Base-by-base conservation (phyloP, 768 basidiomycete species). In the Clitopilus passeckerianus region DNA sequence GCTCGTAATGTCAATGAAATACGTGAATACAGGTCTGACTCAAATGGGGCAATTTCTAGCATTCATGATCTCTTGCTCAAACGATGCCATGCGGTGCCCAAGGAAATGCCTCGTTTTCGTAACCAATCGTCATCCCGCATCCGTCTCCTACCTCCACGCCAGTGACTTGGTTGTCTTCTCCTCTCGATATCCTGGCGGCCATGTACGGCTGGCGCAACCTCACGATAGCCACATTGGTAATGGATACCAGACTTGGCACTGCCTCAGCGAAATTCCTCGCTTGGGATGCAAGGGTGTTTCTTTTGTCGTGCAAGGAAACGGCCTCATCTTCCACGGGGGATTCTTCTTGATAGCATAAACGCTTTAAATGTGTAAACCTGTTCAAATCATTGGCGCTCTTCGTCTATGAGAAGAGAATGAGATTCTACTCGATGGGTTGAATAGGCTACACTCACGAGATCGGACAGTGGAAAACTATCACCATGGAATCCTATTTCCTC, bases 401-500 rank as follows among this genome's bases (percentile, higher is more conserved):
- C 34, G 35, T 15, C 55, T 56, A 37, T 4, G 27, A 6, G 27
- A 37, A 15, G n/a, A 30, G 55, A 37, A 35, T 56, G 55, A 56
- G 33, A 14, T 6, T 37, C 14, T 6, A 35, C 10, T 2, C 6
- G n/a, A 18, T 15, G 55, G 33, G 14, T 8, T 34, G 55, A 37
- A 18, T 1, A 34, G 22, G 15, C 20, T 30, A 12, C 34, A 27
- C 55, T 56, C 22, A 56, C 55, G 24, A 56, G n/a, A 35, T 56
- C 34, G 16, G 55, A 20, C 6, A 56, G 30, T 18, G 33, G 55
- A 16, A 35, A 56, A 18, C n/a, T 34, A 33, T 6, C 9, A 30
- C 34, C 34, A 37, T 34, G 27, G 15, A 61, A 59, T 56, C 56
- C 60, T 30, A 61, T 43, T 43, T 61, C 60, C 50, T 59, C 60